These are phyloP conservation scores for Moniliella sp. DNA, from an alignment of 1,284 basidiomycete genomes.

Conservation along the genomic window DNA sequence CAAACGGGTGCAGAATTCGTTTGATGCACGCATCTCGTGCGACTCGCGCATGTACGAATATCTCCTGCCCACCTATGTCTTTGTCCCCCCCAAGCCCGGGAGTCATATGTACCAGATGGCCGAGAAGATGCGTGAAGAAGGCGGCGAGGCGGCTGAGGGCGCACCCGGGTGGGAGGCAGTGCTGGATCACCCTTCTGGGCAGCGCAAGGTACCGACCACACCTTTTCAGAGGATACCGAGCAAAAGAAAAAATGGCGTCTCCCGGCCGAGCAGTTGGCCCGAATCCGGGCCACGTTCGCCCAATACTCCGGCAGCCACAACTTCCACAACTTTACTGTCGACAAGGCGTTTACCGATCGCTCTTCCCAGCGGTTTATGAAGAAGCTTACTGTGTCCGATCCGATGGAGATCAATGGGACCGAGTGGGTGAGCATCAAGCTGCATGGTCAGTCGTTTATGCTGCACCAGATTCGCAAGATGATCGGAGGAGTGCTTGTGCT, in stretches of 20 bases:
- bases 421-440: constrained; percentile 87
- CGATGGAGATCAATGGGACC: constrained; percentile 56
- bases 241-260: constrained; percentile 25
- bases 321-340: constrained; percentile 92
- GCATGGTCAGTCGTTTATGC: constrained; percentile 95
- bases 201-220: constrained; percentile 7
- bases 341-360: constrained; percentile 58
- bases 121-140: constrained; percentile 4
- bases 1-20: constrained; percentile 68
- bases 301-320: constrained; percentile 39
- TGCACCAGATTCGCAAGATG: constrained; percentile 94
- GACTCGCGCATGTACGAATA: constrained; percentile 93
- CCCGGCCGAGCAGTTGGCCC: constrained; percentile 6
- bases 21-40: constrained; percentile 53
- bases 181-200: constrained; percentile 27
- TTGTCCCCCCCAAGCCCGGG: constrained; percentile 67
- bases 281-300: constrained; percentile 9
- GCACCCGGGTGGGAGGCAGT: constrained; percentile 5
- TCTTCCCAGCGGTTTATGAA: constrained; percentile 67
- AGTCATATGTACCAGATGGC: constrained; percentile 23
- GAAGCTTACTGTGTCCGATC: constrained; percentile 47
- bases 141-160: constrained; percentile 1
- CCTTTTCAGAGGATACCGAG: constrained; percentile 14
- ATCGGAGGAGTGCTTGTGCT: constrained; percentile 67
- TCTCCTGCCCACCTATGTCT: constrained; percentile 77